Base-by-base conservation (phyloP, 305 asterid genomes). In the Andrographis paniculata region DNA sequence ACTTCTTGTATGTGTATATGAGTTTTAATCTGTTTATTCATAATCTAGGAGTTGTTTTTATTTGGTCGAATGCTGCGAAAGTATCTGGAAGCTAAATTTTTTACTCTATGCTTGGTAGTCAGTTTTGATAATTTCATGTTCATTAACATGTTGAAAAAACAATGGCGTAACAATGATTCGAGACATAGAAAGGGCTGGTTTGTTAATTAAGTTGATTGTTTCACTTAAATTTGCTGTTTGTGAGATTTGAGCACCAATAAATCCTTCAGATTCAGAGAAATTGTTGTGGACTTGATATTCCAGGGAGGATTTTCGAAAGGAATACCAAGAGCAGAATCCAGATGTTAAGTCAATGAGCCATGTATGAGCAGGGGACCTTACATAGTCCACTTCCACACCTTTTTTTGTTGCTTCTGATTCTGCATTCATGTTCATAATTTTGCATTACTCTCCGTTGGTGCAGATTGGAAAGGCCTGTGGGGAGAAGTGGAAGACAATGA, bases 231-330 rank as follows among this genome's bases (percentile, higher is more conserved):
- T n/a, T n/a, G n/a, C n/a, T n/a, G n/a, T n/a, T n/a, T 28, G 33
- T 28, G 9, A n/a, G n/a, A n/a, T 28, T 6, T 28, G 33, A 28
- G 33, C 10, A 2, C 10, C 33, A 1, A 6, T 28, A 2, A 1
- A 6, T 28, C 33, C 3, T 28, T 28, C 33, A 28, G 10, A 28
- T 28, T 28, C 10, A 1, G 33, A 12, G n/a, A n/a, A n/a, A n/a
- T n/a, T n/a, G n/a, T n/a, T n/a, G n/a, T n/a, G n/a, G n/a, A n/a
- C n/a, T n/a, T n/a, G n/a, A 24, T 62, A 47, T 62, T 77, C 46
- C 55, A 88, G 97, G 87, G 97, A 88, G 77, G 95, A 88, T 66
- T 88, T 88, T 56, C 95, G 97, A n/a, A 89, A 78, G 79, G 95
- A 64, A 50, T 89, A 70, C 59, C 95, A 79, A 61, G 87, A 76